Evolutionary conservation across 345 rosid genomes (phyloP), one percentile per base, ranked within the genome.

Genomic region (Firmiana major): DNA sequence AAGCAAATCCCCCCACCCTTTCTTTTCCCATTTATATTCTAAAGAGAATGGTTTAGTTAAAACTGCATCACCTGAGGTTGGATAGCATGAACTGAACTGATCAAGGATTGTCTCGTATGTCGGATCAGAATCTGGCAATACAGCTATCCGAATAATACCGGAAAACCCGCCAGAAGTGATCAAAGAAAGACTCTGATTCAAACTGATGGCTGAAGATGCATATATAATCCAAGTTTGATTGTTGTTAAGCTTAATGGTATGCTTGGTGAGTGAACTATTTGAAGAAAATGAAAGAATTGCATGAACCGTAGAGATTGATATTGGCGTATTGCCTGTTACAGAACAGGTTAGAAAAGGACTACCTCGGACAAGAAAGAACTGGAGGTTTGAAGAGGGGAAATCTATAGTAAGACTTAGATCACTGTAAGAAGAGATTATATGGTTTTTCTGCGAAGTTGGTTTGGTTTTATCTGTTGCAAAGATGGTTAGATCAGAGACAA

Each of bases 1-100:
- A 19, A 96, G 86, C 85, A 96, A 90, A 87, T 93, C 89, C 75
- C 97, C 99, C 84, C 91, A 91, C 31, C 98, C 98, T 87, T 85
- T 86, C 87, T 90, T 96, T 72, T 88, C 93, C 94, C 95, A 96
- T 69, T 87, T 87, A 69, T 93, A 96, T 77, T 92, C 93, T 42
- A 96, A 66, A 79, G 89, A 81, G 78, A 90, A 96, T 0, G 97
- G 97, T 62, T 82, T 88, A 46, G 84, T 85, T 1, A 43, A 40
- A 78, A 81, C 84, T 3, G 93, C 97, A 77, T 90, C 87, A 34
- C 97, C 97, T 73, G 98, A 92, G 19, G 84, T 73, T 0, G 99
- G 91, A 81, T 96, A 96, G 83, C 93, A 90, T 31, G 92, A 84
- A 74, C 97, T 90, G 85, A 90, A 96, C 58, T 90, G 84, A 85